Evolutionary conservation across 2,329 filamentous ascomycete species (phyloP), one percentile per base, ranked within the genome.

Genomic region (Botrytis hyacinthi): DNA sequence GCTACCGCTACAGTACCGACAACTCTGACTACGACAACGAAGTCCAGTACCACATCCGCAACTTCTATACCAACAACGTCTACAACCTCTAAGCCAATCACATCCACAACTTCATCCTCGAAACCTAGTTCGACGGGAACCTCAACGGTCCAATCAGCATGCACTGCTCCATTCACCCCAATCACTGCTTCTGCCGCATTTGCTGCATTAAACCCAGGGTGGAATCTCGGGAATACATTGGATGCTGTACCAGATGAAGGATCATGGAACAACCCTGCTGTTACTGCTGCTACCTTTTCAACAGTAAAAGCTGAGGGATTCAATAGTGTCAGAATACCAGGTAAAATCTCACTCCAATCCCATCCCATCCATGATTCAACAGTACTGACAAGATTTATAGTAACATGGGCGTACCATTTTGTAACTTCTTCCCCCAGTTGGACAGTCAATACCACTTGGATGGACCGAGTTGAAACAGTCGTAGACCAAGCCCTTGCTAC

Each of bases 221-320:
- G 88, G 88, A 90, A 90, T 75, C 76, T 89, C 14, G 88, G 88
- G 16, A 90, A 90, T 73, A 89, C 87, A 0, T 83, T 90, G 44
- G 89, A 90, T 77, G 87, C 87, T 1, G 80, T 84, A 12, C 85
- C 87, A 8, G 82, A 85, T 67, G 88, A 90, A 78, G 87, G 86
- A 8, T 86, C 84, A 3, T 90, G 88, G 88, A 87, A 87, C 76
- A 90, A 90, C 73, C 82, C 84, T 0, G 83, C 85, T 0, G 87
- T 89, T 0, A 81, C 84, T 9, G 81, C 81, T 3, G 78, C 79
- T 1, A 88, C 87, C 0, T 88, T 90, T 73, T 82, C 86, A 61
- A 82, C 85, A 69, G 83, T 88, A 48, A 86, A 87, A 77, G 81
- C 82, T 1, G 83, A 85, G 1, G 88, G 88, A 0, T 90, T 88